Conservation (phyloP, 202 grass and related monocot species). For the Miscanthus sacchariflorus region DNA sequence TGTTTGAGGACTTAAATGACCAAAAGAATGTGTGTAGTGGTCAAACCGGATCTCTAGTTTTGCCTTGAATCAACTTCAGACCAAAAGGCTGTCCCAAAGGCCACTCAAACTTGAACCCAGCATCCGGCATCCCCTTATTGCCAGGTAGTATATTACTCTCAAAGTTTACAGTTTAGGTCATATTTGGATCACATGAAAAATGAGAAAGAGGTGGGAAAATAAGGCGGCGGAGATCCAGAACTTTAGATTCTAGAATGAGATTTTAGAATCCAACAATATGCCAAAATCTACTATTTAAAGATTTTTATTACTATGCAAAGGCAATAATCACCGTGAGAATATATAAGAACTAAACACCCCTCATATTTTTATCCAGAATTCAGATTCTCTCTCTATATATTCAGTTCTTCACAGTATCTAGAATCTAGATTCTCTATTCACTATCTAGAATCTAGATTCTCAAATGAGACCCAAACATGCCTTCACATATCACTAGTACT, state of each 20-base stretch:
- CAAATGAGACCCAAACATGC: background rate
- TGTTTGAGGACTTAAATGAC: background rate
- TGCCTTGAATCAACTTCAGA: background rate
- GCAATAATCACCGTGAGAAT: background rate
- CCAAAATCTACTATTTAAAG: background rate
- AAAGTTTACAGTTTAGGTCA: no score
- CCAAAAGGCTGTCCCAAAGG: background rate
- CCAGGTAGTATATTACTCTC: background rate
- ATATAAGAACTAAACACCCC: background rate
- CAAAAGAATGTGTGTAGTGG: background rate
- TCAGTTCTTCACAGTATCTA: no score
- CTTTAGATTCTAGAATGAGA: background rate
- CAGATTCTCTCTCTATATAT: background rate
- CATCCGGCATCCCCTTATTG: background rate
- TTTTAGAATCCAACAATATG: background rate
- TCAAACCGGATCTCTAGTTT: background rate
- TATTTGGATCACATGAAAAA: no score
- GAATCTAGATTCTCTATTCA: no score
- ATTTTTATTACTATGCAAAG: background rate
- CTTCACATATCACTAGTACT: background rate
- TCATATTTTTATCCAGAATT: no score
- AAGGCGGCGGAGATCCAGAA: no score
- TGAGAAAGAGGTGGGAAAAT: no score
- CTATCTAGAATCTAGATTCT: background rate
- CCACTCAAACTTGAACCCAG: background rate